Evolutionary conservation across 179 eudicot genomes (phyloP).

Genomic region (Beta corolliflora): DNA sequence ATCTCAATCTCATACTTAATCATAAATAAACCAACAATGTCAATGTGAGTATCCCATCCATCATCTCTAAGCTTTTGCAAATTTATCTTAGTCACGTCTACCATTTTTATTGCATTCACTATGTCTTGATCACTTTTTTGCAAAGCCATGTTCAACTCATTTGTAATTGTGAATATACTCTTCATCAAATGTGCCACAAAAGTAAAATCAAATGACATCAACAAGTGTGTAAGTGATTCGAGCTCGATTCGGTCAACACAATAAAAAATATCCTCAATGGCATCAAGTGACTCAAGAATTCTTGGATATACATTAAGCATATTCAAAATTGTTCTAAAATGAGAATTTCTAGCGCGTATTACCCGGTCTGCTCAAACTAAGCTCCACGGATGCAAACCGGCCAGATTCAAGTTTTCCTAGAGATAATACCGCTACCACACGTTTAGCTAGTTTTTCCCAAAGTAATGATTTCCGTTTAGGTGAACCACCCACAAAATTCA

Average conservation of each 20-base stretch:
- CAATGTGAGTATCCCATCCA: neutral
- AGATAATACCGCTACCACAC: neutral
- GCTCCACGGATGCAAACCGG: too few species aligned
- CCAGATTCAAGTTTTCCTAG: neutral
- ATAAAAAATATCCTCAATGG: neutral
- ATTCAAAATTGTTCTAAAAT: neutral
- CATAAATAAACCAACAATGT: neutral
- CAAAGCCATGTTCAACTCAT: neutral
- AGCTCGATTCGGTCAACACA: neutral
- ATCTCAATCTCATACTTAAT: neutral
- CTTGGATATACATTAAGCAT: neutral
- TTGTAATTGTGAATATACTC: neutral
- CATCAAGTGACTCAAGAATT: slow-evolving; percentile 1
- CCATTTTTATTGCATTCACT: neutral
- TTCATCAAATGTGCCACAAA: neutral
- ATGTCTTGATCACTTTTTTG: neutral
- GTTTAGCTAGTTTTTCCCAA: neutral
- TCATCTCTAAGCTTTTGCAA: neutral
- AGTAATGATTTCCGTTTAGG: neutral
- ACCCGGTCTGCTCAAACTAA: neutral
- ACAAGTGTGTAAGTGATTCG: neutral
- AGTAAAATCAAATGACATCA: neutral
- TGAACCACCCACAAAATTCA: neutral
- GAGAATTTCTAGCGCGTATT: slow-evolving; percentile 1
- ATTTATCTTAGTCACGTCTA: neutral